phyloP scores from a whole-genome alignment of 2,329 filamentous ascomycete species.

The Clonostachys rosea region DNA sequence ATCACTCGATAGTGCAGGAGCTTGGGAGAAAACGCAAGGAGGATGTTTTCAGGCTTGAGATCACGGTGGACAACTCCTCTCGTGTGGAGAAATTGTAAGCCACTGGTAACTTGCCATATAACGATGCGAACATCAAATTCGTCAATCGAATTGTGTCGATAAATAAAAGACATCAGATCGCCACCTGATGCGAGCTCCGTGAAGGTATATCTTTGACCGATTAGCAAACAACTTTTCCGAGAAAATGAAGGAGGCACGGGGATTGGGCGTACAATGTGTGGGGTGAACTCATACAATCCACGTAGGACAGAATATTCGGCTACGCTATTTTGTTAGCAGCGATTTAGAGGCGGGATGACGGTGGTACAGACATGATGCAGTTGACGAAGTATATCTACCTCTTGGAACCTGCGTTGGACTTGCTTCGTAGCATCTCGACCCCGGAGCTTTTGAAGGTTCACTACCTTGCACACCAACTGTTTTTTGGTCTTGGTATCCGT shows the following conservation, averaged over 20 bases:
- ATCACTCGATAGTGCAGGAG: slow-evolving; percentile 37
- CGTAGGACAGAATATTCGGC: slow-evolving; percentile 50
- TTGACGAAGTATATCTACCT: slow-evolving; percentile 47
- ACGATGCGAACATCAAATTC: slow-evolving; percentile 40
- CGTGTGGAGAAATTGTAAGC: slow-evolving; percentile 40
- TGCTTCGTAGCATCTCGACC: slow-evolving; percentile 10
- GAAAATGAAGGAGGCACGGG: background rate
- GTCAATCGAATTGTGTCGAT: slow-evolving; percentile 23
- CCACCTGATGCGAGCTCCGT: slow-evolving; percentile 52
- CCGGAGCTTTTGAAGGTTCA: slow-evolving; percentile 35
- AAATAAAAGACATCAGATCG: slow-evolving; percentile 44
- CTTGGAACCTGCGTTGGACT: slow-evolving; percentile 33
- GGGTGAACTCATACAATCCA: slow-evolving; percentile 42
- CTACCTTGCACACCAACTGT: slow-evolving; percentile 67
- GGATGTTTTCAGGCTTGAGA: slow-evolving; percentile 49
- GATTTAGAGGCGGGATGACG: slow-evolving; percentile 1
- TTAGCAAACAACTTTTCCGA: background rate
- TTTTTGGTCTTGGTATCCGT: slow-evolving; percentile 42
- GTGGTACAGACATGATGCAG: slow-evolving; percentile 43
- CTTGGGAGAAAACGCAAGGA: slow-evolving; percentile 39
- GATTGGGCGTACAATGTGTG: slow-evolving; percentile 34
- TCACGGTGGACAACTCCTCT: slow-evolving; percentile 47
- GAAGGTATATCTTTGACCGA: slow-evolving; percentile 41
- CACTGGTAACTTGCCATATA: slow-evolving; percentile 39
- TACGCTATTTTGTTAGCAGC: slow-evolving; percentile 13